phyloP scores from a whole-genome alignment of 2,329 filamentous ascomycete species.

The Fusarium graminum region DNA sequence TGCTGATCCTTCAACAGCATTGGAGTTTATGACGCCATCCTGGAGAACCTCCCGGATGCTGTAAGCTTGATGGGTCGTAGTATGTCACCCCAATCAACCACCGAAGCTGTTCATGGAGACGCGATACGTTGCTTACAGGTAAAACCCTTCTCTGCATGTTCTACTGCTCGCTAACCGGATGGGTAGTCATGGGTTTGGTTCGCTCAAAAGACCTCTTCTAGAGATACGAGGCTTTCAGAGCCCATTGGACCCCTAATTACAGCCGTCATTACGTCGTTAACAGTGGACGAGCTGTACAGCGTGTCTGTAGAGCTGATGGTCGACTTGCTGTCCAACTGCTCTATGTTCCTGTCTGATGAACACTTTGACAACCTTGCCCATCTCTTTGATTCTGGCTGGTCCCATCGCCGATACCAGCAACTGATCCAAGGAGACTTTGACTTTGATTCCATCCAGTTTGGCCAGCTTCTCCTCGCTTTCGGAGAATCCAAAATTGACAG shows the following conservation, averaged over 20 bases:
- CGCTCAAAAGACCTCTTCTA: slow-evolving; percentile 72
- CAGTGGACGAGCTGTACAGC: slow-evolving; percentile 69
- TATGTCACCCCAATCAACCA: slow-evolving; percentile 50
- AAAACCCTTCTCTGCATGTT: slow-evolving; percentile 1
- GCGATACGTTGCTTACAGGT: slow-evolving; percentile 72
- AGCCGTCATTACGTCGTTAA: slow-evolving; percentile 71
- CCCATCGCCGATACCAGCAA: slow-evolving; percentile 65
- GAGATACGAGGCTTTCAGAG: slow-evolving; percentile 68
- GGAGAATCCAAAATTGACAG: slow-evolving; percentile 74
- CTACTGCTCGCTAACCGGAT: slow-evolving; percentile 12
- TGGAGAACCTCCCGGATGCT: slow-evolving; percentile 58
- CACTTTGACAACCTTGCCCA: slow-evolving; percentile 70
- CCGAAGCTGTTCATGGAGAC: slow-evolving; percentile 62
- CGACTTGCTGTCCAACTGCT: slow-evolving; percentile 75
- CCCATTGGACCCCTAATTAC: slow-evolving; percentile 71
- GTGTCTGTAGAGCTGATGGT: slow-evolving; percentile 73
- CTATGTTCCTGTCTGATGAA: slow-evolving; percentile 69
- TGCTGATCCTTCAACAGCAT: slow-evolving; percentile 50
- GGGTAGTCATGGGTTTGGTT: slow-evolving; percentile 79
- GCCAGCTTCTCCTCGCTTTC: slow-evolving; percentile 75
- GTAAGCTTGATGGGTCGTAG: slow-evolving; percentile 57
- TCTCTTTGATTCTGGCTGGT: slow-evolving; percentile 73
- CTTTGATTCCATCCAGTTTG: slow-evolving; percentile 74
- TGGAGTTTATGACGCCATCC: slow-evolving; percentile 56
- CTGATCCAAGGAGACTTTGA: slow-evolving; percentile 72